Evolutionary conservation across 2,329 filamentous ascomycete species (phyloP), one percentile per base, ranked within the genome.

Genomic region (Laburnicola sp.): DNA sequence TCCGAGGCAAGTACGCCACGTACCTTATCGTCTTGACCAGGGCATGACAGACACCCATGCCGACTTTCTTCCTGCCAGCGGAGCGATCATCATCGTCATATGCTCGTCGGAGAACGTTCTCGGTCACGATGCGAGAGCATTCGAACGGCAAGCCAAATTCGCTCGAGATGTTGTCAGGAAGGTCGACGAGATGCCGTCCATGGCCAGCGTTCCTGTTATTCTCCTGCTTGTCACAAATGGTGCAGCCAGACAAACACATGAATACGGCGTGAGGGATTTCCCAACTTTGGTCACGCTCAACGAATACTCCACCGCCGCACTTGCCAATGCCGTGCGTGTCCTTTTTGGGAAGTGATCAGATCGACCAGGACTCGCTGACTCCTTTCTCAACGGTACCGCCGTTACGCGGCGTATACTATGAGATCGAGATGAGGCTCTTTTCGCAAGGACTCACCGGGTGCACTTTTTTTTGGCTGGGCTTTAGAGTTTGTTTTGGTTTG

Each of bases 41-140:
- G 86, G 86, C 36, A 83, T 89, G 66, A 87, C 84, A 2, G 77
- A 79, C 22, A 79, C 82, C 38, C 85, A 91, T 69, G 73, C 80
- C 42, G 79, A 79, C 45, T 87, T 88, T 60, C 79, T 89, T 46
- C 79, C 78, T 50, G 75, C 81, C 48, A 84, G 85, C 3, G 80
- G 79, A 40, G 78, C 78, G 1, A 75, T 88, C 31, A 70, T 89
- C 10, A 82, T 88, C 51, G 80, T 89, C 50, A 59, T 73, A n/a
- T 72, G 69, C 48, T 58, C 62, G 31, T 64, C 64, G 2, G 55
- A 64, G 11, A 70, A 67, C 40, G 61, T 70, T 21, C 48, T 64
- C 34, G 43, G 36, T 21, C 53, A 58, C 44, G 58, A 65, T 31
- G 26, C 56, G 1, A 52, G 58, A 23, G 67, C 64, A 1, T 70